A percentile compares a stretch with the other conserved stretches of the same genome.
phyloP scores from a whole-genome alignment of 164 flowering plant genomes.

The Buxus sempervirens region DNA sequence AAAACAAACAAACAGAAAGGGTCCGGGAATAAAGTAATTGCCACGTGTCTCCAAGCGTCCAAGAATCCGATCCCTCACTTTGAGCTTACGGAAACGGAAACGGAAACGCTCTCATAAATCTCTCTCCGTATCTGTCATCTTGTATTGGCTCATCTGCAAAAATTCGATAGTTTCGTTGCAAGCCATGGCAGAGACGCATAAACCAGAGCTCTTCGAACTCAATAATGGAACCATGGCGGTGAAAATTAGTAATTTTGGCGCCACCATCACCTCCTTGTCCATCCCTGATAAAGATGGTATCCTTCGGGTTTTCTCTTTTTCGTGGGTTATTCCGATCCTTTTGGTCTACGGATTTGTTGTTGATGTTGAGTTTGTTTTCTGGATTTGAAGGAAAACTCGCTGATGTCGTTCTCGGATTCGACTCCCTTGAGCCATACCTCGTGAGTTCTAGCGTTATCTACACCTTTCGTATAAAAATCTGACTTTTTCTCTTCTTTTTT shows the following conservation, averaged over 20 bases:
- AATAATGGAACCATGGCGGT: constrained; percentile 79
- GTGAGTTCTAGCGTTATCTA: constrained; percentile 22
- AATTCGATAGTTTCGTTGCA: background rate
- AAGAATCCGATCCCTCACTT: too few species aligned
- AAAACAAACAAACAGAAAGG: too few species aligned
- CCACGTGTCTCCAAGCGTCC: too few species aligned
- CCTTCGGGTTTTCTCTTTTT: background rate
- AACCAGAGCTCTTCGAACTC: constrained; percentile 66
- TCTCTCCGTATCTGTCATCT: too few species aligned
- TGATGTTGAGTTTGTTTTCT: background rate
- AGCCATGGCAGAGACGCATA: constrained; percentile 13
- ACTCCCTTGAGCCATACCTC: constrained; percentile 48
- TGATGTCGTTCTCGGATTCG: constrained; percentile 65
- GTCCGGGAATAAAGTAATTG: too few species aligned
- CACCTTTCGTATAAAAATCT: background rate
- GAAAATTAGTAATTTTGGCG: constrained; percentile 69
- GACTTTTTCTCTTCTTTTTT: background rate
- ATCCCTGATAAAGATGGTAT: constrained; percentile 80
- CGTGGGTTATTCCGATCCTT: background rate
- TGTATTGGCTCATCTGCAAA: too few species aligned
- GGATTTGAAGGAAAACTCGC: constrained; percentile 36
- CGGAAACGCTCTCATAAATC: too few species aligned
- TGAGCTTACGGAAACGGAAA: too few species aligned
- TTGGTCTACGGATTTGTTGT: background rate
- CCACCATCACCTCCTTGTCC: constrained; percentile 70